phyloP scores from a whole-genome alignment of 805 yeast genomes.

The Yamadazyma akitaensis region DNA sequence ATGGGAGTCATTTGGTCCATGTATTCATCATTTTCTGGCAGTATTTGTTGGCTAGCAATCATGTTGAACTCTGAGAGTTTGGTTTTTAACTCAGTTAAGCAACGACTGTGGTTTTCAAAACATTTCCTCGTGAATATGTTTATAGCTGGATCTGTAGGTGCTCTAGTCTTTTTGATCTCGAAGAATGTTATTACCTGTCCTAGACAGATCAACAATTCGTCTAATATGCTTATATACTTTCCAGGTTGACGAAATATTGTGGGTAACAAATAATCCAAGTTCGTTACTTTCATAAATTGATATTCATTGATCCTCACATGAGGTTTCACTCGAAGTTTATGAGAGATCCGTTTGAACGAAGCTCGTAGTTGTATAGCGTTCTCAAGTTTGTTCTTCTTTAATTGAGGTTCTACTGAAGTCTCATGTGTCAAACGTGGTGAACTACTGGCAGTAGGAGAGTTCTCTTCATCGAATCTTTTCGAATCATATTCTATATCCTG shows the following conservation, averaged over 20 bases:
- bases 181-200: conserved; percentile 18
- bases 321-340: neutral
- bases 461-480: conserved; percentile 11
- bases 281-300: conserved; percentile 11
- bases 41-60: neutral
- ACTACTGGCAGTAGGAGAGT: neutral
- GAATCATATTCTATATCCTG: conserved; percentile 21
- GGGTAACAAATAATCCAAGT: conserved; percentile 13
- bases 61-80: conserved; percentile 6
- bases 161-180: conserved; percentile 6
- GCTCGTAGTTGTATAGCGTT: neutral
- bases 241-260: conserved; percentile 4
- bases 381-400: neutral
- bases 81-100: conserved; percentile 9
- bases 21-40: conserved; percentile 8
- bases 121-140: conserved; percentile 11
- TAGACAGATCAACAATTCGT: conserved; percentile 15
- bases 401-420: neutral
- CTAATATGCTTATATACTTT: conserved; percentile 8
- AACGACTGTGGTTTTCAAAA: conserved; percentile 15
- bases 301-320: conserved; percentile 10
- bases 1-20: conserved; percentile 15
- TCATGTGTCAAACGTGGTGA: neutral
- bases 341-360: neutral
- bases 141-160: conserved; percentile 3